Conservation (phyloP, 2,329 filamentous ascomycete species). For the Lojkania enalia region DNA sequence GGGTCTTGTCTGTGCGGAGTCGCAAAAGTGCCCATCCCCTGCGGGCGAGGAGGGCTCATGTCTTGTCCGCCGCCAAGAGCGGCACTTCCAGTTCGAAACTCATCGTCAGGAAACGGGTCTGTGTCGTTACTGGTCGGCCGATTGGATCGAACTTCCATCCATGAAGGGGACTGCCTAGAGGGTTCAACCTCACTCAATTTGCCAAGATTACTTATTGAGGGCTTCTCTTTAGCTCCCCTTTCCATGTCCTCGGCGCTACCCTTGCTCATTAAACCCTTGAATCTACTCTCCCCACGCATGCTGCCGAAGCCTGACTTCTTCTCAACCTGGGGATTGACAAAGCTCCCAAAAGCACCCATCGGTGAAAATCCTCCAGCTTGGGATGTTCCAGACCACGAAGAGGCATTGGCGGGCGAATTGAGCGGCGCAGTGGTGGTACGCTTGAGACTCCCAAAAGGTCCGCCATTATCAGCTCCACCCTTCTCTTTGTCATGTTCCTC, state of each 20-base stretch:
- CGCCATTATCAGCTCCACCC: constrained; percentile 43
- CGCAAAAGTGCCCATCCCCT: constrained; percentile 49
- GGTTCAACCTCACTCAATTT: constrained; percentile 57
- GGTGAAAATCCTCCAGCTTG: constrained; percentile 67
- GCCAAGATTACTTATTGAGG: constrained; percentile 56
- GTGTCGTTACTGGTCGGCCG: constrained; percentile 64
- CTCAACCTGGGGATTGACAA: constrained; percentile 64
- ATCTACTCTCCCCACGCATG: constrained; percentile 74
- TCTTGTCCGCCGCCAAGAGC: constrained; percentile 77
- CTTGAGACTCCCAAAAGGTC: constrained; percentile 59
- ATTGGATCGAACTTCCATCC: constrained; percentile 54
- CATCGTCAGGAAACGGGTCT: constrained; percentile 72
- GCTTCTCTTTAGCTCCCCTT: constrained; percentile 57
- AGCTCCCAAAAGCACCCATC: constrained; percentile 88
- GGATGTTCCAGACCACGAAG: constrained; percentile 63
- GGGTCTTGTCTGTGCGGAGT: constrained; percentile 51
- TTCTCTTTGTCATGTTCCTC: constrained; percentile 58
- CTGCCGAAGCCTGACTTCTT: constrained; percentile 72
- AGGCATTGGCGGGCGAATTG: constrained; percentile 54
- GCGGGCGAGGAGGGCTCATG: constrained; percentile 57
- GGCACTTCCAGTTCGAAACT: constrained; percentile 67
- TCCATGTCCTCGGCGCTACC: constrained; percentile 69
- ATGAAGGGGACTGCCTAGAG: constrained; percentile 53
- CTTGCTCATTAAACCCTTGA: constrained; percentile 83
- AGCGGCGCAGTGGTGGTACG: constrained; percentile 60